Evolutionary conservation across 768 basidiomycete genomes (phyloP), one percentile per base, ranked within the genome.

Genomic region (Podaxis sp.): DNA sequence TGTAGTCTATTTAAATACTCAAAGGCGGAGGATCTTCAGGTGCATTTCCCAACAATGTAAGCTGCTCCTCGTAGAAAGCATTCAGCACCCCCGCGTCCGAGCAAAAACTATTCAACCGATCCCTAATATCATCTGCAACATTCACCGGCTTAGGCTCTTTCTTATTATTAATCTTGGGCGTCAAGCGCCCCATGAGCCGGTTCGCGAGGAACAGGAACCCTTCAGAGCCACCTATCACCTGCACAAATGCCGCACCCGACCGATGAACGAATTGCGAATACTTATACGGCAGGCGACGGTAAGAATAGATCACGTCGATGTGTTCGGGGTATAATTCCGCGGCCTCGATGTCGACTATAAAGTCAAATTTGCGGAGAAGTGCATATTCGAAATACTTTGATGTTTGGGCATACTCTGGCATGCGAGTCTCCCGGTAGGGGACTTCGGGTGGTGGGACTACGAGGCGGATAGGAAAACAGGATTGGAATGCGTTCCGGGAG

Each of bases 251-350:
- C 23, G 90, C 84, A 1, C 97, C 97, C 4, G 89, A 85, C 52
- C 88, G 86, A 68, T 97, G 96, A 32, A 97, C 90, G 70, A 93
- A 98, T 70, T 98, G 96, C 18, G 93, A 91, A 73, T 93, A 84
- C 63, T 82, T 80, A 76, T 86, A 91, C 3, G 87, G 80, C 44
- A 84, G 75, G 40, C 89, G 87, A 13, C 95, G 88, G 70, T 98
- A 98, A 7, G 90, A 91, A 74, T 98, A 98, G 23, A 88, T 78
- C 18, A 93, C 91, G 64, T 94, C 89, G 61, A 97, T 81, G 44
- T 86, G 82, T 50, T 88, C 87, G 11, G 92, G 87, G 68, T 95
- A 95, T 63, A 90, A 75, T 18, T 80, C 77, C 7, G 80, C 81
- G 0, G 91, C 90, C 73, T 95, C 95, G 35, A 94, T 83, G 62